These are phyloP conservation scores for Termitomyces sp. DNA, from an alignment of 768 basidiomycete species.

Conservation along the genomic window DNA sequence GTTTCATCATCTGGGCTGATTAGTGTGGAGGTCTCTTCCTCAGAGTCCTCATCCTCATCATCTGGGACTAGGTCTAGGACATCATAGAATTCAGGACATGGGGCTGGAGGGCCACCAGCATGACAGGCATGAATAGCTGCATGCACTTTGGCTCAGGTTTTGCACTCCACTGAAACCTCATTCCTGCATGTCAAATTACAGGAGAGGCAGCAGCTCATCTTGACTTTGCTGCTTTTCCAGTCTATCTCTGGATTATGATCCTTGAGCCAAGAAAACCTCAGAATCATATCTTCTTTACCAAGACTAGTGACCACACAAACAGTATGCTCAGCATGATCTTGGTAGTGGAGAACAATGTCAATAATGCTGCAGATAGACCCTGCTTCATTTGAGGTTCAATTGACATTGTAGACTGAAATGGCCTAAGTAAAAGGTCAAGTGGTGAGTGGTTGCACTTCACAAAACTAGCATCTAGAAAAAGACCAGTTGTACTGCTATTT, in stretches of 20 bases:
- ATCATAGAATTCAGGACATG: too few relatives aligned
- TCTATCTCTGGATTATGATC: conserved; percentile 20
- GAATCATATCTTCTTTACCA: conserved; percentile 8
- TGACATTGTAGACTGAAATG: conserved; percentile 20
- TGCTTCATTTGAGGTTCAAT: conserved; percentile 13
- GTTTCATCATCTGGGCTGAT: too few relatives aligned
- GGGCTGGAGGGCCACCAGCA: neutral
- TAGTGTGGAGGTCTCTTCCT: too few relatives aligned
- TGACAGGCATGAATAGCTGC: neutral
- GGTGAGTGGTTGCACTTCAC: neutral
- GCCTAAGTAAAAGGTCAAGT: neutral
- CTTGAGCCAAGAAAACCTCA: conserved; percentile 22
- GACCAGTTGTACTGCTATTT: neutral
- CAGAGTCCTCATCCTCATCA: too few relatives aligned
- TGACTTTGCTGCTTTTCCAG: neutral
- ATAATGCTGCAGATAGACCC: conserved; percentile 4
- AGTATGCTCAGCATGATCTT: conserved; percentile 16
- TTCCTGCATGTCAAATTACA: conserved; percentile 1
- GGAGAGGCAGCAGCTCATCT: neutral
- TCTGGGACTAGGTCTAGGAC: too few relatives aligned
- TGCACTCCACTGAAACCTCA: neutral
- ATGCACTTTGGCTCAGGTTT: too few relatives aligned
- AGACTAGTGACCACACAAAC: neutral
- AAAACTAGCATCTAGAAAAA: neutral
- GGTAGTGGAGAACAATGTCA: conserved; percentile 14